Base-by-base conservation (phyloP, 768 basidiomycete species). In the Lentinula edodes region DNA sequence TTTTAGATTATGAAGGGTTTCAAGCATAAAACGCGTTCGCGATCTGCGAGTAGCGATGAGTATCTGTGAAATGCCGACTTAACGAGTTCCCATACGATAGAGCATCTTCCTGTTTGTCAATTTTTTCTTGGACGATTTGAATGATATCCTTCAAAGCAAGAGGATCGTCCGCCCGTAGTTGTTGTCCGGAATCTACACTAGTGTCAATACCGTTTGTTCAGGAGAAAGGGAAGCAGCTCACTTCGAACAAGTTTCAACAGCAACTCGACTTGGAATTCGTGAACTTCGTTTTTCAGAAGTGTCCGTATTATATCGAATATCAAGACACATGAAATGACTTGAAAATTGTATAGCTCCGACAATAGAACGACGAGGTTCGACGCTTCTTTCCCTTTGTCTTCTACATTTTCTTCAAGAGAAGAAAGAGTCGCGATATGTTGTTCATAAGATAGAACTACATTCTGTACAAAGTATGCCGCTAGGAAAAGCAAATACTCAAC, bases 311-410 rank as follows among this genome's bases (percentile, higher is more conserved):
- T 72, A 69, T 98, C 97, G 73, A 94, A 98, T 52, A 98, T 76
- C n/a, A 98, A 80, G 10, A 89, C 75, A 61, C 87, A 93, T 2
- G 92, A 92, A 58, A 98, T 83, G 23, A 98, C 92, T 74, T 94
- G 91, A 70, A 98, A 95, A 70, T 98, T 98, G 78, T 98, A 98
- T 18, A 99, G 76, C 70, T 98, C 95, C 2, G 93, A 91, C 20
- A 98, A 74, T 23, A 98, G 82, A 1, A 92, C 84, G 45, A 96
- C 81, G 38, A 99, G 75, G 70, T 99, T 98, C 9, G 90, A 86
- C 65, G 87, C 87, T 69, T 96, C 93, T 74, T 98, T 99, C 35
- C 93, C 91, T 6, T 76, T 71, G 1, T 74, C 76, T 20, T 78
- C 78, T 8, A 69, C 63, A 16, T 68, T 68, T 16, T 67, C 66